Conservation (phyloP, 306 rosid species). For the Arachis hypogaea region DNA sequence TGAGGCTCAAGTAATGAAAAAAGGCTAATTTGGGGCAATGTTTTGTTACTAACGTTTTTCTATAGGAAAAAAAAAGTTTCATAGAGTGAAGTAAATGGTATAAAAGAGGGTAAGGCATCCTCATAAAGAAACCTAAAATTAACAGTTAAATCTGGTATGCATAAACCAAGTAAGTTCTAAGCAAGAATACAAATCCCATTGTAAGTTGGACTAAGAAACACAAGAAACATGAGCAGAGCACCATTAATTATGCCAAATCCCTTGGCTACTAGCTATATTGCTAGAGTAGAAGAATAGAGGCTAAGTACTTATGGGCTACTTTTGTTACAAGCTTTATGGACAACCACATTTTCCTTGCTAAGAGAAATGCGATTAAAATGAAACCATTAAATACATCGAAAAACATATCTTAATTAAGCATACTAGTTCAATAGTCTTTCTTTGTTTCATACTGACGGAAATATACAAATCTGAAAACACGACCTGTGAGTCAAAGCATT, state of each 20-base stretch:
- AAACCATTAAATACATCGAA: neutral
- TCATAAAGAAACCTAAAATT: neutral
- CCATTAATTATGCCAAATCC: neutral
- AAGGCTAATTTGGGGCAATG: neutral
- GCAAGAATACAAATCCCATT: no score
- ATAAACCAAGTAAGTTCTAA: neutral
- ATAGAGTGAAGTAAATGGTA: neutral
- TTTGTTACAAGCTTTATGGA: neutral
- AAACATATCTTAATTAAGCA: constrained; percentile 9
- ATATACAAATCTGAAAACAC: neutral
- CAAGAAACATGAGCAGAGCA: neutral
- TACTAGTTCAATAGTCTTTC: neutral
- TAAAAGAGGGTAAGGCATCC: neutral
- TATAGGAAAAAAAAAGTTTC: neutral
- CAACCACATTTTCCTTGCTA: neutral
- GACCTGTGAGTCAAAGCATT: constrained; percentile 2
- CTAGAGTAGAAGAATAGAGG: neutral
- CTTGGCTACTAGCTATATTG: neutral
- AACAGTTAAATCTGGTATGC: no score
- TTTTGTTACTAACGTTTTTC: neutral
- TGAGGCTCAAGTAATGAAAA: neutral
- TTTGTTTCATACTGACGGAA: neutral
- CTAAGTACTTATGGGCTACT: neutral
- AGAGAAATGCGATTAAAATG: neutral
- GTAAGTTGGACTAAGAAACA: no score